phyloP scores from a whole-genome alignment of 2,329 filamentous ascomycete species.

The Graphium sp. region DNA sequence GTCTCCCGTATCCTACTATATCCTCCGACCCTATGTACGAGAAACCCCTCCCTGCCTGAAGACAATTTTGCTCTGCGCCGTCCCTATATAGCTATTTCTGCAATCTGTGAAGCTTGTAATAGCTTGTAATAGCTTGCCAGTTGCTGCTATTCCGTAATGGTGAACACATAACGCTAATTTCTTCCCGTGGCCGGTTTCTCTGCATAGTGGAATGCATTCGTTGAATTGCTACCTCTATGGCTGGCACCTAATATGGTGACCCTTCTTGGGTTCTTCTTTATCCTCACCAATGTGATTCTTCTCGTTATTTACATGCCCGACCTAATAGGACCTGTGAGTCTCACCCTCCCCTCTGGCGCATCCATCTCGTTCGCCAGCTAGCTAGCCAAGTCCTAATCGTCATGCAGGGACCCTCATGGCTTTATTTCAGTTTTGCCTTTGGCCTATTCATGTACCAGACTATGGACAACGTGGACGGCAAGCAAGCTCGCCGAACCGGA shows the following conservation, averaged over 20 bases:
- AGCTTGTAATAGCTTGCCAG: neutral
- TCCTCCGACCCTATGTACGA: conserved; percentile 87
- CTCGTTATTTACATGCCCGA: conserved; percentile 75
- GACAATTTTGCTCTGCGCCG: neutral
- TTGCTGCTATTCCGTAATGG: neutral
- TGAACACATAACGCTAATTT: conserved; percentile 6
- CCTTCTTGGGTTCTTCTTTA: conserved; percentile 85
- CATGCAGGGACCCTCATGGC: conserved; percentile 62
- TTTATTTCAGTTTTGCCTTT: conserved; percentile 91
- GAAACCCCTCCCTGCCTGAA: conserved; percentile 4
- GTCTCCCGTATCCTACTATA: conserved; percentile 82
- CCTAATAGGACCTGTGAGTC: conserved; percentile 67
- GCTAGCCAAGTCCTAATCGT: conserved; percentile 2
- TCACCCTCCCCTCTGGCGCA: neutral
- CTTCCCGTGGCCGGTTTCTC: conserved; percentile 1
- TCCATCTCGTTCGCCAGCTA: conserved; percentile 1
- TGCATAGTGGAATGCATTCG: conserved; percentile 84
- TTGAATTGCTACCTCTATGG: conserved; percentile 86
- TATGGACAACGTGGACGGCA: conserved; percentile 97
- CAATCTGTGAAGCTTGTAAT: neutral
- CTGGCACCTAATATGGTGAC: conserved; percentile 97
- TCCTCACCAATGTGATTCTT: conserved; percentile 63
- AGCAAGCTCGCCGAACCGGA: conserved; percentile 86
- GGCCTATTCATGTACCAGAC: conserved; percentile 98
- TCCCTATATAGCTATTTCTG: neutral